phyloP scores from a whole-genome alignment of 768 basidiomycete genomes.

The Mycena galericulata region DNA sequence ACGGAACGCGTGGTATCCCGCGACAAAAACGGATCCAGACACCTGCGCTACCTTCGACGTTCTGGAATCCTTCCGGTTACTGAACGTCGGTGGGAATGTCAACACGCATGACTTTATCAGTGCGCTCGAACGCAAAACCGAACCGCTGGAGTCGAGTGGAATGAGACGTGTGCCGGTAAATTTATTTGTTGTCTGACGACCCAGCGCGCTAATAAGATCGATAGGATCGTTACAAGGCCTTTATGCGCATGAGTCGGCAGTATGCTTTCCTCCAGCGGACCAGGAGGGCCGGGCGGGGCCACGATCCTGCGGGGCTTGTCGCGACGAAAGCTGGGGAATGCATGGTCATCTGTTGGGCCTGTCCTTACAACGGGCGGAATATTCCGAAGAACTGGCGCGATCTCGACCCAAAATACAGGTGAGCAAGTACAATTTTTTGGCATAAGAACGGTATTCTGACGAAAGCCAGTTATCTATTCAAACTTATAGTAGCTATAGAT shows the following conservation, averaged over 20 bases:
- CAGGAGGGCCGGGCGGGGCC: slow-evolving; percentile 1
- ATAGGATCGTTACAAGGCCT: slow-evolving; percentile 22
- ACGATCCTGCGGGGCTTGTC: slow-evolving; percentile 14
- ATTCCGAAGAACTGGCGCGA: slow-evolving; percentile 31
- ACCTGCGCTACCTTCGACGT: slow-evolving; percentile 23
- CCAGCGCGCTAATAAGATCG: too few species aligned
- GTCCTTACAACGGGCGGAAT: slow-evolving; percentile 34
- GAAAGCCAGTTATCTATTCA: slow-evolving; percentile 34
- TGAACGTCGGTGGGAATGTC: slow-evolving; percentile 29
- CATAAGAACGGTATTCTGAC: not conserved
- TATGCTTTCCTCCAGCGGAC: slow-evolving; percentile 6
- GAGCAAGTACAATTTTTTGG: not conserved
- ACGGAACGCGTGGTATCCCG: slow-evolving; percentile 24
- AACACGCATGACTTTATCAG: slow-evolving; percentile 22
- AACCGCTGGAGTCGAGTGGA: not conserved
- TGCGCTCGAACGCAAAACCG: slow-evolving; percentile 3
- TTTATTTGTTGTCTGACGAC: not conserved
- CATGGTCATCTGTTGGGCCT: slow-evolving; percentile 38
- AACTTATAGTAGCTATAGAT: slow-evolving; percentile 38
- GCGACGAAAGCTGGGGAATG: slow-evolving; percentile 13
- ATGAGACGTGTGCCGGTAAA: slow-evolving; percentile 3
- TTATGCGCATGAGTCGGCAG: slow-evolving; percentile 3
- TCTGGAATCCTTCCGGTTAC: slow-evolving; percentile 22
- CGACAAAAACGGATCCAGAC: slow-evolving; percentile 24
- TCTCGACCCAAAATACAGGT: slow-evolving; percentile 4